Conservation (phyloP, 2,329 filamentous ascomycete genomes). For the Scedosporium aurantiacum region DNA sequence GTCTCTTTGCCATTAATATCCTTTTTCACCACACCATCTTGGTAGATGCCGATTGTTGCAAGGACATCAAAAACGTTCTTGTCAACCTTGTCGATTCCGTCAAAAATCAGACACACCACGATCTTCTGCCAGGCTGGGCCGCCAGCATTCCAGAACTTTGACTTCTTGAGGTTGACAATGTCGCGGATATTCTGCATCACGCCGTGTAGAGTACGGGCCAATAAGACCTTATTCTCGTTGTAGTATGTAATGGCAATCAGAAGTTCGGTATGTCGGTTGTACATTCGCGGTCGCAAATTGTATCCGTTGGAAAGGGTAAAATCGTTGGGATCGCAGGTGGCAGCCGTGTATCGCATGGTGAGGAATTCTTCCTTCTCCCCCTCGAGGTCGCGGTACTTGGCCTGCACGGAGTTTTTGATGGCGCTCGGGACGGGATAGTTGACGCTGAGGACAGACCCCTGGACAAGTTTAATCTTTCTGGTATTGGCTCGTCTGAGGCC, state of each 20-base stretch:
- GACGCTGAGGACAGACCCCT: constrained; percentile 90
- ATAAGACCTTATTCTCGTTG: constrained; percentile 95
- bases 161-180: constrained; percentile 97
- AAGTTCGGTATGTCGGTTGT: constrained; percentile 95
- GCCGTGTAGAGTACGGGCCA: constrained; percentile 85
- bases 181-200: constrained; percentile 99
- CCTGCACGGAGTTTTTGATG: constrained; percentile 92
- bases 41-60: constrained; percentile 89
- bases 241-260: constrained; percentile 98
- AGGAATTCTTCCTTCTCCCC: constrained; percentile 92
- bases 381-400: constrained; percentile 85
- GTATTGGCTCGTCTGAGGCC: constrained; percentile 87
- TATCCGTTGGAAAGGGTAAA: constrained; percentile 98
- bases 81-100: constrained; percentile 95
- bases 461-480: constrained; percentile 96
- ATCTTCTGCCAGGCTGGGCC: constrained; percentile 99
- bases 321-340: constrained; percentile 95
- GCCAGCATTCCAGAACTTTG: constrained; percentile 98
- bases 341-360: constrained; percentile 96
- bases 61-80: constrained; percentile 89
- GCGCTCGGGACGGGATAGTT: constrained; percentile 96
- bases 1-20: constrained; percentile 97
- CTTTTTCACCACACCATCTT: constrained; percentile 97
- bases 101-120: constrained; percentile 91
- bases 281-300: constrained; percentile 95